Percentiles rank a stretch among this genome's conserved stretches.
Evolutionary conservation across 768 basidiomycete species (phyloP).

Genomic region (Psilocybe tampanensis): DNA sequence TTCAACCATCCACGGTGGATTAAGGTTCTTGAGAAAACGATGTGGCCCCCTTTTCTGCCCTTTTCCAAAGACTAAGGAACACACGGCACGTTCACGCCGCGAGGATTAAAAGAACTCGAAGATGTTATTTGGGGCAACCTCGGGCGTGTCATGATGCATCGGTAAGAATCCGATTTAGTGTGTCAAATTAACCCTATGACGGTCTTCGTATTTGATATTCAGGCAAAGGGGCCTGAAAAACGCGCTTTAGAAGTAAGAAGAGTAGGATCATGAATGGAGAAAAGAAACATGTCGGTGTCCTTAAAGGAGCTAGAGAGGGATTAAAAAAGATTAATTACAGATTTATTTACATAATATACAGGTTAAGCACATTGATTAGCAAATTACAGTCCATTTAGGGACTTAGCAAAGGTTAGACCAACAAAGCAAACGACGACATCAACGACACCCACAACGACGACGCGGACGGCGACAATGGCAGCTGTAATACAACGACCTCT

Average conservation of each 20-base stretch:
- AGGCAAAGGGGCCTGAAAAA: not conserved
- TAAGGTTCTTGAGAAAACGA: conserved; percentile 1
- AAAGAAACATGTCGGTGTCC: too few species aligned
- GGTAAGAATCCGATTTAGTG: conserved; percentile 1
- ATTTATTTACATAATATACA: not conserved
- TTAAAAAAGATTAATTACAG: too few species aligned
- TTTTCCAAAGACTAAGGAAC: not conserved
- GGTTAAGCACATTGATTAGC: not conserved
- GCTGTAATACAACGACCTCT: conserved; percentile 62
- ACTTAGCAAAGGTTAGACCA: not conserved
- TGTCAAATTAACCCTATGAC: not conserved
- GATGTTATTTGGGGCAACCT: conserved; percentile 5
- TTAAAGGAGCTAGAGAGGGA: too few species aligned
- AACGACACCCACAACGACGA: conserved; percentile 6
- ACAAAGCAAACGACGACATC: not conserved
- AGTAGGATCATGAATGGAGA: too few species aligned
- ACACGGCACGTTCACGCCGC: conserved; percentile 1
- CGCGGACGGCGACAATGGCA: conserved; percentile 29
- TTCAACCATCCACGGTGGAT: not conserved
- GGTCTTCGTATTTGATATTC: not conserved
- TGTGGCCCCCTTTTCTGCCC: not conserved
- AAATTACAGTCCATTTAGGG: not conserved
- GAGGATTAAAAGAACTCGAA: conserved; percentile 7
- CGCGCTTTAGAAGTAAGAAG: not conserved
- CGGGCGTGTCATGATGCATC: conserved; percentile 3